Evolutionary conservation across 192 early-diverging fungal species (phyloP), one percentile per base, ranked within the genome.

Genomic region (Coemansia sp.): DNA sequence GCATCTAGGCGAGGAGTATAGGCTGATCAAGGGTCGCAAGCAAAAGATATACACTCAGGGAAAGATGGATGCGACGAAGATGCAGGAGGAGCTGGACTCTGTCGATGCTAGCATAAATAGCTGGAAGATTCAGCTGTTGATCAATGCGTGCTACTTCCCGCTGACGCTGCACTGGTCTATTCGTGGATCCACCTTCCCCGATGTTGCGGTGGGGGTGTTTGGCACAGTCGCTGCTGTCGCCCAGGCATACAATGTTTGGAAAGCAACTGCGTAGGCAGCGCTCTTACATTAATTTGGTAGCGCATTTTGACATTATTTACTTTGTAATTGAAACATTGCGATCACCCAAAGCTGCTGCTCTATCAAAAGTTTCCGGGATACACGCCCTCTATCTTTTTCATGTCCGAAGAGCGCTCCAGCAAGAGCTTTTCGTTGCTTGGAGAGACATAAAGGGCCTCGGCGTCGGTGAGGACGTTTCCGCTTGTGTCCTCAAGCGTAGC

Each of bases 81-180:
- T 90, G 65, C 85, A 89, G 65, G 81, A 86, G 14, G 88, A 95
- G 75, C 73, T 91, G 82, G 84, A 88, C 19, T 62, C 70, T 10
- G 80, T 90, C 41, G 84, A 84, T 59, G 72, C 80, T 1, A 86
- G 86, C 45, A 77, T 83, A 59, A 84, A 86, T 59, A 84, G 82
- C 61, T 88, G 92, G 78, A 59, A 86, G 46, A 81, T 93, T 61
- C 90, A 92, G 79, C 73, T 90, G 13, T 66, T 95, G 25, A 93
- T 94, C 83, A 98, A 97, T 72, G 86, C 95, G 5, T 94, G 93
- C 62, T 98, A 96, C 85, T 87, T 96, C 75, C 94, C 94, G 19
- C 72, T 96, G 61, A 94, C 94, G 42, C 14, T 87, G 22, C 97
- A 98, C 84, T 99, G 95, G 95, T 93, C 92, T 37, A 81, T 96